Percentiles rank a stretch among this genome's conserved stretches.
Conservation (phyloP, 805 yeast genomes). For the Candida michaelii region DNA sequence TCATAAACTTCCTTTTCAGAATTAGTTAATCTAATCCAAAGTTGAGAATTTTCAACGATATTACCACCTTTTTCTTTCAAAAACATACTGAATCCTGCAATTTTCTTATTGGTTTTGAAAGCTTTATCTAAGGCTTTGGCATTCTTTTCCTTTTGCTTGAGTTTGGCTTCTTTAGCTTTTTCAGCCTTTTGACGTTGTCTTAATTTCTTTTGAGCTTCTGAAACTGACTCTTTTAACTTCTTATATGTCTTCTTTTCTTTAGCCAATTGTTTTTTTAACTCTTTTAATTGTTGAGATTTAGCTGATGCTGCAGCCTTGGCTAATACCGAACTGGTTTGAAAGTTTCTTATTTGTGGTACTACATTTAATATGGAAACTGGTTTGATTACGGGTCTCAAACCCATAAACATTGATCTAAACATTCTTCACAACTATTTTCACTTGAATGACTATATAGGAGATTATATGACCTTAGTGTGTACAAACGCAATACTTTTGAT, state of each 20-base stretch:
- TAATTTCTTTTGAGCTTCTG: slow-evolving; percentile 18
- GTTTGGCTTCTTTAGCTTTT: slow-evolving; percentile 18
- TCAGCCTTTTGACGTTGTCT: slow-evolving; percentile 19
- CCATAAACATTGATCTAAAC: neutral
- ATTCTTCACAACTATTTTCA: too few species aligned
- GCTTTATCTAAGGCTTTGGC: slow-evolving; percentile 12
- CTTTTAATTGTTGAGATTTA: slow-evolving; percentile 4
- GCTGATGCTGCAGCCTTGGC: neutral
- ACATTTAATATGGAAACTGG: neutral
- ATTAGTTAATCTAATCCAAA: slow-evolving; percentile 28
- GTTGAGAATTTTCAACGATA: slow-evolving; percentile 11
- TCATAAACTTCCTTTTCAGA: slow-evolving; percentile 28
- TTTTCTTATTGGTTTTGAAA: slow-evolving; percentile 11
- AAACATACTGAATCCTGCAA: slow-evolving; percentile 14
- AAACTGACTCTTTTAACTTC: slow-evolving; percentile 18
- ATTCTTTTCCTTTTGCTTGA: slow-evolving; percentile 19
- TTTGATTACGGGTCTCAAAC: neutral
- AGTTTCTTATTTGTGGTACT: neutral
- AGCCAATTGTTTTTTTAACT: slow-evolving; percentile 9
- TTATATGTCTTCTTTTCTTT: slow-evolving; percentile 18
- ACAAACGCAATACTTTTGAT: too few species aligned
- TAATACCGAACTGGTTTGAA: neutral
- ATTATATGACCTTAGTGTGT: too few species aligned
- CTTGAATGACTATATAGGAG: too few species aligned
- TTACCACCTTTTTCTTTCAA: slow-evolving; percentile 11